Evolutionary conservation across 805 yeast genomes (phyloP).

Genomic region (Candida silvatica): DNA sequence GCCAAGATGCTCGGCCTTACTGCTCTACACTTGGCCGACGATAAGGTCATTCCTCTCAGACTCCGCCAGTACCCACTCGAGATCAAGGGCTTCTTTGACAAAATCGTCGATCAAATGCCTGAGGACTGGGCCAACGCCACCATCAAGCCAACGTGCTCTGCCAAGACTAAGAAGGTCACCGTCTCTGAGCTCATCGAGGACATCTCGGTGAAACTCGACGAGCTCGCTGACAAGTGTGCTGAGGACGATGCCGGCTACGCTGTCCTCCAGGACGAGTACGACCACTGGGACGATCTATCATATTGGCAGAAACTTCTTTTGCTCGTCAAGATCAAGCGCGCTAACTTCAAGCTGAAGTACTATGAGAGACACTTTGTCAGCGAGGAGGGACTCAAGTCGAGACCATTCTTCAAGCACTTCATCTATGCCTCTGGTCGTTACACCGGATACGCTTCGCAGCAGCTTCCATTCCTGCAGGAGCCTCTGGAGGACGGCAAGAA

Average conservation of each 20-base stretch:
- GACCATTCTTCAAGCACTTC: constrained; percentile 52
- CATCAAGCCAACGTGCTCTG: background rate
- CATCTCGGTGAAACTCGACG: constrained; percentile 19
- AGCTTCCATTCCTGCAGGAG: constrained; percentile 47
- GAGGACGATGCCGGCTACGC: constrained; percentile 19
- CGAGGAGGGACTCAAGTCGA: constrained; percentile 37
- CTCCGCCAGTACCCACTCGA: constrained; percentile 40
- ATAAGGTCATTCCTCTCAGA: constrained; percentile 35
- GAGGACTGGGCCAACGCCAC: constrained; percentile 15
- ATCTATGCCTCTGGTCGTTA: constrained; percentile 52
- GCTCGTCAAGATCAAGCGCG: constrained; percentile 14
- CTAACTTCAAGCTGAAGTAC: constrained; percentile 31
- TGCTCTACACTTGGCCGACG: constrained; percentile 39
- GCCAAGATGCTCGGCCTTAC: constrained; percentile 45
- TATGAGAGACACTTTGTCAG: constrained; percentile 39
- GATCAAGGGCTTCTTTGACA: constrained; percentile 41
- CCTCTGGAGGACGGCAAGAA: constrained; percentile 39
- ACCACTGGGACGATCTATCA: constrained; percentile 16
- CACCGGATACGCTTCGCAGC: constrained; percentile 54
- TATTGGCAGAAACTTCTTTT: constrained; percentile 21
- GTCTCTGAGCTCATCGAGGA: constrained; percentile 17
- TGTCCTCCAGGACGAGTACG: constrained; percentile 14
- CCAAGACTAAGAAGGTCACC: background rate
- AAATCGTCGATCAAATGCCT: constrained; percentile 14
- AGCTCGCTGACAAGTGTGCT: constrained; percentile 15